phyloP scores from a whole-genome alignment of 2,329 filamentous ascomycete species.

The Calycina marina region DNA sequence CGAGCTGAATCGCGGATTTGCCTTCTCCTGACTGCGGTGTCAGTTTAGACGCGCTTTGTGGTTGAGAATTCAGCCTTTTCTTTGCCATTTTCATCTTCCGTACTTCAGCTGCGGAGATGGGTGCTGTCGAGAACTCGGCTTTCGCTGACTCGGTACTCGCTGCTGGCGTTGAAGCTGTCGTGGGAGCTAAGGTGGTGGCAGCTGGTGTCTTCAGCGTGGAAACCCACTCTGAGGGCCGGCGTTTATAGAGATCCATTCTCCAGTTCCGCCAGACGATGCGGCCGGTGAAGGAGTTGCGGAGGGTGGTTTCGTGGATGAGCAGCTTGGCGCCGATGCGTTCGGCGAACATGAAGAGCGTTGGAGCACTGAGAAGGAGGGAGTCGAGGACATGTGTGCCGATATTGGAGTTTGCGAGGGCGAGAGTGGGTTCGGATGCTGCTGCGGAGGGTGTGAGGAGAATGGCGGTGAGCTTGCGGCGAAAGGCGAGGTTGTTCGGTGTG shows the following conservation, averaged over 20 bases:
- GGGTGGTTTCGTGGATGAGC: conserved; percentile 37
- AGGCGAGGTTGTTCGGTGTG: conserved; percentile 41
- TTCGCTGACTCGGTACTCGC: background rate
- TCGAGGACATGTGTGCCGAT: conserved; percentile 55
- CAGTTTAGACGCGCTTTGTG: background rate
- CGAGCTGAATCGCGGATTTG: conserved; percentile 20
- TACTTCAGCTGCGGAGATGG: background rate
- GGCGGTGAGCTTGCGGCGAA: conserved; percentile 48
- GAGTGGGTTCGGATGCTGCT: conserved; percentile 5
- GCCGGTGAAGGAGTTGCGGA: conserved; percentile 51
- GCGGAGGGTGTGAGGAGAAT: conserved; percentile 31
- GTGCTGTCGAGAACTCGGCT: background rate
- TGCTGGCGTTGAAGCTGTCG: conserved; percentile 1
- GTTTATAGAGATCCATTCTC: conserved; percentile 58
- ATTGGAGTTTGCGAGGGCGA: conserved; percentile 34
- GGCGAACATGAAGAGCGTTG: conserved; percentile 44
- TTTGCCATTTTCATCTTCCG: conserved; percentile 3
- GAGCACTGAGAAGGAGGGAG: conserved; percentile 35
- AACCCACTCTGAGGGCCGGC: conserved; percentile 48
- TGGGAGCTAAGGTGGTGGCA: background rate
- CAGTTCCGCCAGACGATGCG: conserved; percentile 61
- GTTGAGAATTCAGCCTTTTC: background rate
- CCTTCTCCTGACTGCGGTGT: conserved; percentile 4
- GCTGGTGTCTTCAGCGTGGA: conserved; percentile 33
- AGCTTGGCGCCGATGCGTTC: conserved; percentile 53